These are phyloP conservation scores for Microcos paniculata DNA, from an alignment of 345 rosid species.

Conservation along the genomic window DNA sequence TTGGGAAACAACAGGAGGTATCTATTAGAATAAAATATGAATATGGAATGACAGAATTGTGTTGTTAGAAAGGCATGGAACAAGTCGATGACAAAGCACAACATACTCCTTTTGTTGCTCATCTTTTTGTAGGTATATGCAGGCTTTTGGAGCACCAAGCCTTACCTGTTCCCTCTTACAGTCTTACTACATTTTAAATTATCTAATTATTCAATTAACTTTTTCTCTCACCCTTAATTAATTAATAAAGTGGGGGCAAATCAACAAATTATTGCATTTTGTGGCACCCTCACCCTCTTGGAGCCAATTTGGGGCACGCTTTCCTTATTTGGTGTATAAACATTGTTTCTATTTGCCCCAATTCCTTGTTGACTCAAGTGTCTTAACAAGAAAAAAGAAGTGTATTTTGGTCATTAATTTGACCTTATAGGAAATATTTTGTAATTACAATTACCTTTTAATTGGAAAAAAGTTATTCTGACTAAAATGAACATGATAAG, in stretches of 20 bases:
- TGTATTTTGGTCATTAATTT: not conserved
- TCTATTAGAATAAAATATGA: not conserved
- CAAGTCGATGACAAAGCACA: constrained; percentile 37
- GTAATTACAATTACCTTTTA: no score
- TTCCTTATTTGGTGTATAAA: not conserved
- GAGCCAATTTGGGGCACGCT: not conserved
- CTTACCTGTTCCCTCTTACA: not conserved
- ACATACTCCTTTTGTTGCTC: constrained; percentile 9
- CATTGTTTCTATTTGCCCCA: not conserved
- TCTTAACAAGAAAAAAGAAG: not conserved
- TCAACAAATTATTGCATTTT: not conserved
- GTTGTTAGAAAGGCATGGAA: constrained; percentile 13
- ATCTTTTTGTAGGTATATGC: constrained; percentile 17
- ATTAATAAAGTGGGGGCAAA: constrained; percentile 5
- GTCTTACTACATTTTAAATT: not conserved
- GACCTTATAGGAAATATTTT: no score
- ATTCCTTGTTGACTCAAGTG: not conserved
- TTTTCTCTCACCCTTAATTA: not conserved
- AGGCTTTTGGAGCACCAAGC: not conserved
- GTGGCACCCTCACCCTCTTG: not conserved
- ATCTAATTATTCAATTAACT: not conserved
- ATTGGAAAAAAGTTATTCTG: no score
- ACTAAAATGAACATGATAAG: no score
- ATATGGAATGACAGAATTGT: constrained; percentile 9
- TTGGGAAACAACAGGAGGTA: no score